phyloP scores from a whole-genome alignment of 2,329 filamentous ascomycete genomes.

The Pezicula carpinea region DNA sequence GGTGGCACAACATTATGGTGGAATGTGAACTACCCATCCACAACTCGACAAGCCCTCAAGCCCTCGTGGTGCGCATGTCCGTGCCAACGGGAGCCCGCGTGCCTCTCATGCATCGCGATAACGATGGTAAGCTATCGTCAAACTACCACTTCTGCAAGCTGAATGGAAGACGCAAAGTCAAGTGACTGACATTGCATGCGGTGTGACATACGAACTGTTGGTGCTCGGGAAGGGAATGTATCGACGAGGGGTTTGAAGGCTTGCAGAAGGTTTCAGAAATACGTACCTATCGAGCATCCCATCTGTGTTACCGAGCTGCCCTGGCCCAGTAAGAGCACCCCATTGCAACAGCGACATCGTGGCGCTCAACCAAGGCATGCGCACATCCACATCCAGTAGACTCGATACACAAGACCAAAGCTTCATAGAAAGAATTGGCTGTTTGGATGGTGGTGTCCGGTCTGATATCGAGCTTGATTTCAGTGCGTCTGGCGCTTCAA shows the following conservation, averaged over 20 bases:
- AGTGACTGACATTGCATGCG: constrained; percentile 58
- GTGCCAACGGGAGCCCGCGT: constrained; percentile 10
- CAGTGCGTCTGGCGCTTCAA: constrained; percentile 13
- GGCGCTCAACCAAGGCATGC: constrained; percentile 90
- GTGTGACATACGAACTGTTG: constrained; percentile 25
- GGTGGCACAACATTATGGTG: constrained; percentile 16
- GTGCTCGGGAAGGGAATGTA: constrained; percentile 10
- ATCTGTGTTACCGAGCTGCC: constrained; percentile 68
- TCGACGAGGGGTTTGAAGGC: constrained; percentile 9
- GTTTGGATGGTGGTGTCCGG: constrained; percentile 19
- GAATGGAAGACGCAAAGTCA: constrained; percentile 39
- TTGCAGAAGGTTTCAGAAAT: constrained; percentile 14
- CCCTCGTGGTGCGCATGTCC: neutral
- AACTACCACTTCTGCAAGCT: constrained; percentile 21
- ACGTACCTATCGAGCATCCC: constrained; percentile 81
- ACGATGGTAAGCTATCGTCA: constrained; percentile 13
- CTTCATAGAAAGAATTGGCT: constrained; percentile 64
- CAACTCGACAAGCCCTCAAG: neutral
- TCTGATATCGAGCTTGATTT: constrained; percentile 7
- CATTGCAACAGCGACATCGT: constrained; percentile 72
- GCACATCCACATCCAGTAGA: constrained; percentile 66
- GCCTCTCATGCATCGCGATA: constrained; percentile 26
- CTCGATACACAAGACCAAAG: constrained; percentile 70
- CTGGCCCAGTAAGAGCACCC: constrained; percentile 67
- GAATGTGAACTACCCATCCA: neutral